Percentiles rank a stretch among this genome's conserved stretches.
Evolutionary conservation across 768 basidiomycete species (phyloP).

Genomic region (Rossbeevera mucosa): DNA sequence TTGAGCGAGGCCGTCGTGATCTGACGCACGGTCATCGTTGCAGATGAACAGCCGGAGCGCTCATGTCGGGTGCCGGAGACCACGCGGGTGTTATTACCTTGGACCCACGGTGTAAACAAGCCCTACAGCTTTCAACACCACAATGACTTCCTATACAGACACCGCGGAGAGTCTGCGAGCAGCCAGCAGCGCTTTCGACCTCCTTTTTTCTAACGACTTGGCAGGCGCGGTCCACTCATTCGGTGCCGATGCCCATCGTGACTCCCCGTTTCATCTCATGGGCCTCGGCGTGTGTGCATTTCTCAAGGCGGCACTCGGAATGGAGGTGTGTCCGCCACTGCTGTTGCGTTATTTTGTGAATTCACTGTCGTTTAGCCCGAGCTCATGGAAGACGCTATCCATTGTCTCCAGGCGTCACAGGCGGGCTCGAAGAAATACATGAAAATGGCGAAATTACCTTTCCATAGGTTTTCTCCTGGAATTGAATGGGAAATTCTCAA

Average conservation of each 20-base stretch:
- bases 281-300: conserved; percentile 71
- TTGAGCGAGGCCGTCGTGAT: conserved; percentile 43
- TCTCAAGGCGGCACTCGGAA: conserved; percentile 73
- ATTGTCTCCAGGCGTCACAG: conserved; percentile 54
- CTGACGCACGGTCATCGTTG: conserved; percentile 28
- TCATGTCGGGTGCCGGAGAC: conserved; percentile 10
- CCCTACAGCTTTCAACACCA: not conserved
- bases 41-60: not conserved
- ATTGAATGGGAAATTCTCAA: conserved; percentile 74
- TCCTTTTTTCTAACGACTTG: conserved; percentile 66
- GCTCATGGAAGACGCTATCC: conserved; percentile 59
- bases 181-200: conserved; percentile 56
- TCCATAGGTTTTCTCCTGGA: conserved; percentile 51
- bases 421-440: conserved; percentile 53
- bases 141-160: conserved; percentile 17
- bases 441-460: conserved; percentile 33
- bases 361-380: conserved; percentile 38
- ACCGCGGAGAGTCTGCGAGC: conserved; percentile 28
- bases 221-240: conserved; percentile 49
- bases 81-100: not conserved
- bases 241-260: conserved; percentile 19
- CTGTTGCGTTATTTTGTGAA: not conserved
- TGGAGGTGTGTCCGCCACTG: conserved; percentile 49
- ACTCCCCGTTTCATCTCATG: conserved; percentile 68
- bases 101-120: not conserved